These are phyloP conservation scores for Fusarium falciforme DNA, from an alignment of 2,329 filamentous ascomycete species.

Conservation along the genomic window DNA sequence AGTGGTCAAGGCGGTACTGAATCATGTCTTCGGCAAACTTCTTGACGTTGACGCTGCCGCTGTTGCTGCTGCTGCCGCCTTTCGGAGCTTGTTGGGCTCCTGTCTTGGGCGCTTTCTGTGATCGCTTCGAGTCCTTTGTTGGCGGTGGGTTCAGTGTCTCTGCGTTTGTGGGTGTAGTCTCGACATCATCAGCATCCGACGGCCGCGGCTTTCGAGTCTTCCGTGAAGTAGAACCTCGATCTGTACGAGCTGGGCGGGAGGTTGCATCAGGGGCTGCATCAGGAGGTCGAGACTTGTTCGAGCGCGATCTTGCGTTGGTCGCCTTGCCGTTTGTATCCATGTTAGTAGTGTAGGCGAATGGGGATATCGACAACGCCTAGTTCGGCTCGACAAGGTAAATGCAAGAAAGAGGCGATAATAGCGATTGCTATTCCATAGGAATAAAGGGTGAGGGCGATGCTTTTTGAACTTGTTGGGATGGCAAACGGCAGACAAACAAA, in stretches of 20 bases:
- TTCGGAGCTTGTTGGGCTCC: neutral
- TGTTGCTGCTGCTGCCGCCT: neutral
- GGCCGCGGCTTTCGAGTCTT: neutral
- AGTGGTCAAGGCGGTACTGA: slow-evolving; percentile 29
- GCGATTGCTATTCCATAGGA: neutral
- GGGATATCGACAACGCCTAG: neutral
- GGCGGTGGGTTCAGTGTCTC: neutral
- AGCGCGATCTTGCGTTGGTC: neutral
- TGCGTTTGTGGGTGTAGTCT: neutral
- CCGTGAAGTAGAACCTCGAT: neutral
- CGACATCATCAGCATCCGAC: neutral
- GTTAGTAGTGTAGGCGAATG: neutral
- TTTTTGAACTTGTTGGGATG: neutral
- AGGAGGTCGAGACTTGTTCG: neutral
- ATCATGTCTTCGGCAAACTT: slow-evolving; percentile 37
- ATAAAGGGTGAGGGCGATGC: neutral
- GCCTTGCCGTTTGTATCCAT: slow-evolving; percentile 8
- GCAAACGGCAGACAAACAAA: slow-evolving; percentile 8
- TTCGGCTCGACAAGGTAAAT: neutral
- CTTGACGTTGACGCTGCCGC: neutral
- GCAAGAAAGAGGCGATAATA: neutral
- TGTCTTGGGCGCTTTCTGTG: neutral
- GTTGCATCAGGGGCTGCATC: neutral
- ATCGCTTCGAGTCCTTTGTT: neutral
- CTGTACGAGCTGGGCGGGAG: neutral